Evolutionary conservation across 352 stramenopile genomes (phyloP), one percentile per base, ranked within the genome.

Genomic region (Phytophthora cryptogea): DNA sequence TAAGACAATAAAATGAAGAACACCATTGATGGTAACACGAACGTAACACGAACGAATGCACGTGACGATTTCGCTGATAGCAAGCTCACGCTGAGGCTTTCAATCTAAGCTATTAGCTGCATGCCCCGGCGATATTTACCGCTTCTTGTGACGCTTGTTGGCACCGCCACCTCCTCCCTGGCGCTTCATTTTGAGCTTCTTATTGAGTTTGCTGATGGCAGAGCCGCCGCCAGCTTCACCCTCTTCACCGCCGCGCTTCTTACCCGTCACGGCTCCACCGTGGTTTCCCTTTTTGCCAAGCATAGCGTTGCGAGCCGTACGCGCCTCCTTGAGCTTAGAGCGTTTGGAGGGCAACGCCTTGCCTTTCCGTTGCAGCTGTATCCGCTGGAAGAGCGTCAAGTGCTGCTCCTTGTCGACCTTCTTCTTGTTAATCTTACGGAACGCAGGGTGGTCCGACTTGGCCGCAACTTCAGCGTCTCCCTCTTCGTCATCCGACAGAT

Each of bases 331-430:
- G 42, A 95, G 72, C 66, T 95, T 95, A 33, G 85, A 74, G 17
- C 84, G 81, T 69, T 95, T 95, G 33, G 80, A 81, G 13, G 87
- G 87, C 32, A 95, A 60, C 50, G 87, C 85, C 39, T 92, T 78
- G 43, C 87, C 87, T 52, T 82, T 80, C 35, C 87, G 87, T 65
- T 95, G 85, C 46, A 85, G 78, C 70, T 94, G 85, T 80, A 95
- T 92, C 66, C 86, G 83, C 76, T 95, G 87, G 68, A 95, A 95
- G 16, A 95, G 63, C 41, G 83, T 89, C 39, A 95, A 55, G 28
- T 91, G 78, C 62, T 87, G 73, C 53, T 90, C 79, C 44, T 82
- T 77, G 46, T 72, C 66, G 41, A 67, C 59, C 16, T 78, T 72
- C 28, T 66, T 74, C 41, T 61, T 71, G 35, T 68, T 80, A 41